Evolutionary conservation across 2,329 filamentous ascomycete species (phyloP), one percentile per base, ranked within the genome.

Genomic region (Colletotrichum sublineola): DNA sequence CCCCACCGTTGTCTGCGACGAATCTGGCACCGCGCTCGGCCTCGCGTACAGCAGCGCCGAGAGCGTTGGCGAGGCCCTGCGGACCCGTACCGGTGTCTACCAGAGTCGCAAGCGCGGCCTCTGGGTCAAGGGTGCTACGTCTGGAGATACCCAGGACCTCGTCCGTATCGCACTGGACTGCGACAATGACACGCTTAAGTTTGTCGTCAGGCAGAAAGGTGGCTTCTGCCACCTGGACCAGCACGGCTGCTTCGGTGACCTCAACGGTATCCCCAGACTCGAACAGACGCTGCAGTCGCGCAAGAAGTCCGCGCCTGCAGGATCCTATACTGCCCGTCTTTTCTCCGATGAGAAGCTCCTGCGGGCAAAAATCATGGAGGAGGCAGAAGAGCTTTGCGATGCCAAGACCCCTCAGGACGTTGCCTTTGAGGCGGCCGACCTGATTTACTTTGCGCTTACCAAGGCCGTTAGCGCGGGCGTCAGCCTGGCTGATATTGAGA

Each of bases 301-400:
- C 77, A 97, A 96, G 81, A 83, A 88, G 53, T 94, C 93, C 24
- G 95, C 96, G 0, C 96, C 96, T 0, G 88, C 89, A 75, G 96
- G 95, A 1, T 99, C 96, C 15, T 99, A 99, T 82, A 99, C 96
- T 5, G 94, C 95, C 24, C 89, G 96, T 44, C 86, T 99, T 1
- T 99, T 98, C 86, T 95, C 92, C 24, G 96, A 99, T 75, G 90
- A 94, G 77, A 95, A 97, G 81, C 88, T 99, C 67, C 84, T 98
- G 66, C 89, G 94, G 55, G 96, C 96, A 3, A 99, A 99, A 87
- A 98, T 99, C 68, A 97, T 98, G 91, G 96, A 99, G 82, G 96
- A 99, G 82, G 96, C 96, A 0, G 94, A 97, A 79, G 96, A 99
- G 84, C 88, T 99, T 53, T 98, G 96, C 79, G 91, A 96, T 75